phyloP scores from a whole-genome alignment of 2,329 filamentous ascomycete species.

The Stachybotrys echinatus region DNA sequence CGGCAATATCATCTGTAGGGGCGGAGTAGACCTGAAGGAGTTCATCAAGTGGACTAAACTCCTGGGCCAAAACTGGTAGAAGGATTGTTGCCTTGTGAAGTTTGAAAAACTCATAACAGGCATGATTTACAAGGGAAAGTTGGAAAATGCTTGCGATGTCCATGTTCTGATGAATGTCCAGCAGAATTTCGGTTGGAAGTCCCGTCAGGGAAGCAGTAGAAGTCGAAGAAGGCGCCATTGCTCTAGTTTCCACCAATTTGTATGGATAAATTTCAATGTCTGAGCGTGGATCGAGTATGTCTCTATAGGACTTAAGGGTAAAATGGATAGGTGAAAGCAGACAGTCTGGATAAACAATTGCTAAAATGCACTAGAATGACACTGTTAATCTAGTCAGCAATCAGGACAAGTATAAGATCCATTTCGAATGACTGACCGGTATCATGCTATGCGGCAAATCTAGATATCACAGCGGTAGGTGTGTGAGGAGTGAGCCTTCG shows the following conservation, averaged over 20 bases:
- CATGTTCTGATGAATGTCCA: constrained; percentile 42
- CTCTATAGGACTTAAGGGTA: too few relatives aligned
- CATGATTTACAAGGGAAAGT: constrained; percentile 30
- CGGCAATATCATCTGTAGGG: constrained; percentile 27
- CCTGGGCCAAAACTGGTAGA: constrained; percentile 32
- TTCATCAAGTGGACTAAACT: constrained; percentile 38
- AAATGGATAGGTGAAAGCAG: neutral
- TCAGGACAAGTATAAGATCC: neutral
- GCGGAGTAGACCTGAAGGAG: constrained; percentile 43
- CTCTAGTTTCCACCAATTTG: neutral
- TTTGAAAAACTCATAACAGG: constrained; percentile 34
- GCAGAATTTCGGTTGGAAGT: constrained; percentile 40
- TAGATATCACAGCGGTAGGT: too few relatives aligned
- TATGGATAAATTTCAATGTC: neutral
- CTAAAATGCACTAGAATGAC: neutral
- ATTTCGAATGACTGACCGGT: neutral
- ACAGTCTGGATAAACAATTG: neutral
- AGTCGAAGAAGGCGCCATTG: constrained; percentile 12
- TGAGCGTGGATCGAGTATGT: neutral
- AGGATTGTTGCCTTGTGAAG: constrained; percentile 36
- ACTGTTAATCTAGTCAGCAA: neutral
- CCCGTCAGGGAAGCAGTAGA: constrained; percentile 15
- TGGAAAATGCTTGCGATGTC: constrained; percentile 34
- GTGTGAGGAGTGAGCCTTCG: too few relatives aligned
- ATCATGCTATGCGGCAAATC: neutral